A percentile compares a stretch with the other conserved stretches of the same genome.
Evolutionary conservation across 176 grass and related monocot species (phyloP).

Genomic region (Avena eriantha): DNA sequence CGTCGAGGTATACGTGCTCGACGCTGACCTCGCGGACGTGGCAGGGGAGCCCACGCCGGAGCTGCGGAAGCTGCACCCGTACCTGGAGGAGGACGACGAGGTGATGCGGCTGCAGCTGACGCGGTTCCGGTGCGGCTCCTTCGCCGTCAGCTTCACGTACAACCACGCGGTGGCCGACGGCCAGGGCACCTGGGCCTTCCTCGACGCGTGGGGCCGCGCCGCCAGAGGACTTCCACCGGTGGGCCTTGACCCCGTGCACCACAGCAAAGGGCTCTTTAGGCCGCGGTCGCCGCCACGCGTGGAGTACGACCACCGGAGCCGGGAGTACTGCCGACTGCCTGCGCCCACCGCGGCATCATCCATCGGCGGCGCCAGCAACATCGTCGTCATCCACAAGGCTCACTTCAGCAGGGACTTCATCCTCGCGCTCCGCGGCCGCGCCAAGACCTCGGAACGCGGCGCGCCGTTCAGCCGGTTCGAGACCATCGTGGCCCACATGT

Average conservation of each 20-base stretch:
- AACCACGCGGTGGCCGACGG: slow-evolving; percentile 68
- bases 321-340: too few relatives aligned
- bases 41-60: slow-evolving; percentile 54
- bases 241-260: slow-evolving; percentile 25
- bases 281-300: slow-evolving; percentile 15
- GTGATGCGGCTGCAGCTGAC: slow-evolving; percentile 65
- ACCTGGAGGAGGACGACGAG: slow-evolving; percentile 46
- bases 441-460: slow-evolving; percentile 23
- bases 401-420: slow-evolving; percentile 70
- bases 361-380: too few relatives aligned
- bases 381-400: slow-evolving; percentile 40
- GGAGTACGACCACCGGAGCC: too few relatives aligned
- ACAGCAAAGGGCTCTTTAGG: slow-evolving; percentile 41
- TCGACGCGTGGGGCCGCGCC: slow-evolving; percentile 67
- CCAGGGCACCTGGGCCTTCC: slow-evolving; percentile 64
- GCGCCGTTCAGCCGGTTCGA: slow-evolving; percentile 65
- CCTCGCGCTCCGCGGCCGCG: slow-evolving; percentile 43
- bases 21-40: slow-evolving; percentile 42
- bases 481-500: slow-evolving; percentile 69
- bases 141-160: slow-evolving; percentile 50
- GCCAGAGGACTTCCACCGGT: slow-evolving; percentile 39
- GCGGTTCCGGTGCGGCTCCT: slow-evolving; percentile 67
- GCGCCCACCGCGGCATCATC: too few relatives aligned
- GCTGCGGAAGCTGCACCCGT: slow-evolving; percentile 44
- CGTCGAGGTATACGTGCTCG: slow-evolving; percentile 50